A percentile compares a stretch with the other conserved stretches of the same genome.
phyloP scores from a whole-genome alignment of 2,329 filamentous ascomycete species.

The Drechmeria coniospora region DNA sequence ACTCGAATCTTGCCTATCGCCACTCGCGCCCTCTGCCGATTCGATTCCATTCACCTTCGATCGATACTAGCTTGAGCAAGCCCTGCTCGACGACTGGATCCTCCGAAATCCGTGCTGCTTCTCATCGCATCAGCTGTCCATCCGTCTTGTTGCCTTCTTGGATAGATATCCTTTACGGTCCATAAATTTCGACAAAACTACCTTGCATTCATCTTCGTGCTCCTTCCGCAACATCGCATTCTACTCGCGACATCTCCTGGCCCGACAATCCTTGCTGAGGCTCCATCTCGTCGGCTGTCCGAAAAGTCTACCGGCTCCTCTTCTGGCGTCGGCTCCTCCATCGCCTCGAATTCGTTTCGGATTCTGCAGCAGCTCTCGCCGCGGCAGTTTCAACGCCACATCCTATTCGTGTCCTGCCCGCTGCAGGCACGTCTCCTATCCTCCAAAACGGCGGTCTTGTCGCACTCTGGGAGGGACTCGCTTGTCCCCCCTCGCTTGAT shows the following conservation, averaged over 20 bases:
- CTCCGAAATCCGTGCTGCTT: background rate
- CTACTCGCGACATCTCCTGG: no score
- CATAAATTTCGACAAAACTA: no score
- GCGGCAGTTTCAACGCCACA: no score
- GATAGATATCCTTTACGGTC: background rate
- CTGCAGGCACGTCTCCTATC: constrained; percentile 39
- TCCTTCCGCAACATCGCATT: no score
- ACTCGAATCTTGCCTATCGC: background rate
- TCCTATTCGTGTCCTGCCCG: constrained; percentile 28
- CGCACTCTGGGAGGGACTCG: constrained; percentile 64
- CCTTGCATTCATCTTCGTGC: background rate
- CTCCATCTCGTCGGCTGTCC: no score
- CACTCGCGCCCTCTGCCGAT: constrained; percentile 1
- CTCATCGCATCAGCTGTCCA: background rate
- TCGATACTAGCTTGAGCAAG: background rate
- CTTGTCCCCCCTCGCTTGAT: constrained; percentile 76
- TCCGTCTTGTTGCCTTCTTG: background rate
- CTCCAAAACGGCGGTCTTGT: constrained; percentile 70
- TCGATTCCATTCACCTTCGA: background rate
- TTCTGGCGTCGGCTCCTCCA: constrained; percentile 1
- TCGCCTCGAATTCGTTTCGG: background rate
- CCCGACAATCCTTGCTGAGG: no score
- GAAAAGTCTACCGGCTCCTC: no score
- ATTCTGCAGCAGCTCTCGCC: no score
- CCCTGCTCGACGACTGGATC: background rate